Conservation (phyloP, 768 basidiomycete species). For the Xerocomus potaroensis region DNA sequence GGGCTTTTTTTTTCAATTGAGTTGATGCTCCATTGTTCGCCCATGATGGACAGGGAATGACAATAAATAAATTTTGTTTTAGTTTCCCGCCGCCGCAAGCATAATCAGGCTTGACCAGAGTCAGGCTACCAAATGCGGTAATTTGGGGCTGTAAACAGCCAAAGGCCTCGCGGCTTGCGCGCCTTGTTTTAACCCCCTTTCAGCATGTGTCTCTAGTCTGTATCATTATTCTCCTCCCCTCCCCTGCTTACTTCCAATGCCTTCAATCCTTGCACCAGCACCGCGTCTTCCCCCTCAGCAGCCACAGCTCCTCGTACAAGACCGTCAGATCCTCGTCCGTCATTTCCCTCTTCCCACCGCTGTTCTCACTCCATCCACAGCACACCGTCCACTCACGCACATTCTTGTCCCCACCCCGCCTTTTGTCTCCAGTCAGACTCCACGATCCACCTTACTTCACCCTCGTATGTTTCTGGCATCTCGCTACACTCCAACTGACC, state of each 20-base stretch:
- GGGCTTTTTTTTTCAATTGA: no score
- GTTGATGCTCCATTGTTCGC: slow-evolving; percentile 30
- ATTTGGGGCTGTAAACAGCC: slow-evolving; percentile 10
- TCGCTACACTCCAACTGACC: slow-evolving; percentile 5
- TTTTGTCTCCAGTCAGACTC: slow-evolving; percentile 38
- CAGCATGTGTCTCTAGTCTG: slow-evolving; percentile 32
- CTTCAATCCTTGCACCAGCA: slow-evolving; percentile 40
- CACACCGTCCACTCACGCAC: slow-evolving; percentile 19
- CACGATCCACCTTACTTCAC: slow-evolving; percentile 24
- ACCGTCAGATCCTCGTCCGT: slow-evolving; percentile 4
- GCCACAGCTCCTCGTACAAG: slow-evolving; percentile 9
- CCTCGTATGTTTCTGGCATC: slow-evolving; percentile 13
- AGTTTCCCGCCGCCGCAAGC: no score
- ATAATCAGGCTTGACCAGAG: no score
- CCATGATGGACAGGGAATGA: not conserved
- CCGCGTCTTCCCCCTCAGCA: slow-evolving; percentile 31
- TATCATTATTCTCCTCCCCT: slow-evolving; percentile 27
- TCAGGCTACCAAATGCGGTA: slow-evolving; percentile 26
- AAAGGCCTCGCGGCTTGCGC: slow-evolving; percentile 25
- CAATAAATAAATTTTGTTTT: no score
- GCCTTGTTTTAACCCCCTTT: slow-evolving; percentile 15
- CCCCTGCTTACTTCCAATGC: slow-evolving; percentile 29
- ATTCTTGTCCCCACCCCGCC: slow-evolving; percentile 29
- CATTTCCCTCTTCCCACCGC: not conserved
- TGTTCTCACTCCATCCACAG: slow-evolving; percentile 15